Base-by-base conservation (phyloP, 2,329 filamentous ascomycete species). In the Neofusicoccum umdonicola region DNA sequence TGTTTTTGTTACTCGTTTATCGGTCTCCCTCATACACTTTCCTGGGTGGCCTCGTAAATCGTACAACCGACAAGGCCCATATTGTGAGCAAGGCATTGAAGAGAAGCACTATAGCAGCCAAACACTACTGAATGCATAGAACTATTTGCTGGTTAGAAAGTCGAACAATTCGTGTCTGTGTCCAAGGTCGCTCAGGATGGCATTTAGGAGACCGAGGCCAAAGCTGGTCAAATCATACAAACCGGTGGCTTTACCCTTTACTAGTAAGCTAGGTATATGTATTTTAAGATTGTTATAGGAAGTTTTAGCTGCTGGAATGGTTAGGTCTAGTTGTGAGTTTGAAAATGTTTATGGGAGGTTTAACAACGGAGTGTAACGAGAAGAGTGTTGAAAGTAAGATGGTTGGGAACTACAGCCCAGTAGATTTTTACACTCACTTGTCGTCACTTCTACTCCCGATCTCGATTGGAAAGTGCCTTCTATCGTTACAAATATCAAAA, bases 1-100 rank as follows among this genome's bases (percentile, higher is more conserved):
- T 3, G 19, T 22, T 3, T 22, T 3, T 79, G 44, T 19, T 22
- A 19, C 44, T 47, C 17, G 22, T 11, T 9, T 19, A 9, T 19
- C 1, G 27, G 19, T 19, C 44, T 13, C 44, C 44, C 22, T n/a
- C 4, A n/a, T 13, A 47, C 7, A 27, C 19, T 4, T 22, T 11
- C n/a, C 44, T 3, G 11, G 19, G 13, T 22, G 17, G 9, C 11
- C 5, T 8, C 7, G 44, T 1, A 17, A 47, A 22, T 19, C 44
- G n/a, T 11, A 4, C n/a, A 17, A 19, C 13, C 17, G n/a, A 12
- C 22, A 4, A 17, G 13, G 44, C 44, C 44, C 44, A 47, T 12
- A 22, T 7, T 22, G 19, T 27, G 8, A 47, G 22, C 19, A 19
- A 6, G 3, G 22, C 22, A 22, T 47, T 47, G 6, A 47, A 47